Percentiles rank a stretch among this genome's conserved stretches.
These are phyloP conservation scores for Xylaria cubensis DNA, from an alignment of 495 filamentous ascomycete genomes.

Conservation along the genomic window DNA sequence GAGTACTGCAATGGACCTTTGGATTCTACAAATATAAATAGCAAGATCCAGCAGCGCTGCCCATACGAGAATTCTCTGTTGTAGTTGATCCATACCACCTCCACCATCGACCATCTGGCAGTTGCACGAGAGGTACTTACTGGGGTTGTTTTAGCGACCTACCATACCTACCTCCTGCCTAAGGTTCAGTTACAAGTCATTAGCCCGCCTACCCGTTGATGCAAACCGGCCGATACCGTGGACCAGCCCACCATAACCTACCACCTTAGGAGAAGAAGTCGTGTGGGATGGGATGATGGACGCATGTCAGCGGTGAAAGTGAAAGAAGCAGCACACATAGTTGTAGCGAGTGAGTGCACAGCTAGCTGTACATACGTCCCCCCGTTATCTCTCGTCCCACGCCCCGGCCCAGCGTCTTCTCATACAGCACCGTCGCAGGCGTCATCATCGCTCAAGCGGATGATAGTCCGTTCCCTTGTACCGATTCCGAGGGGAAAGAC, in stretches of 20 bases:
- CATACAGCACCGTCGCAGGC: slow-evolving; percentile 5
- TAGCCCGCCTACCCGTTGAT: slow-evolving; percentile 16
- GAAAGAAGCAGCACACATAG: slow-evolving; percentile 2
- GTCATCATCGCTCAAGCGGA: slow-evolving; percentile 17
- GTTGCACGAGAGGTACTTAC: slow-evolving; percentile 1
- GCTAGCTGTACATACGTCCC: neutral
- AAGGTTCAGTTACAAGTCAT: slow-evolving; percentile 21
- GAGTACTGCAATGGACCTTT: slow-evolving; percentile 9
- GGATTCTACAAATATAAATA: slow-evolving; percentile 16
- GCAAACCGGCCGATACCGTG: slow-evolving; percentile 20
- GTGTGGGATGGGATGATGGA: slow-evolving; percentile 20
- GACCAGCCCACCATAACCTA: slow-evolving; percentile 17
- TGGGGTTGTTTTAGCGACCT: slow-evolving; percentile 15
- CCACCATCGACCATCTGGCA: neutral
- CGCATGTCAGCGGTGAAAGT: slow-evolving; percentile 21
- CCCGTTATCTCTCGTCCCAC: slow-evolving; percentile 20
- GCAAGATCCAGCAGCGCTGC: neutral
- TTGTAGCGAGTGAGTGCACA: neutral
- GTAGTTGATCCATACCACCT: neutral
- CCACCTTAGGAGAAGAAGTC: neutral
- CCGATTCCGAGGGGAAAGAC: neutral
- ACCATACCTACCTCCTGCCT: neutral
- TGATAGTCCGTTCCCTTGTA: slow-evolving; percentile 15
- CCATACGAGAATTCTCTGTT: neutral
- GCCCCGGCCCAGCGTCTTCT: neutral